Base-by-base conservation (phyloP, 139 green algal genomes). In the Chlamydomonas incerta region DNA sequence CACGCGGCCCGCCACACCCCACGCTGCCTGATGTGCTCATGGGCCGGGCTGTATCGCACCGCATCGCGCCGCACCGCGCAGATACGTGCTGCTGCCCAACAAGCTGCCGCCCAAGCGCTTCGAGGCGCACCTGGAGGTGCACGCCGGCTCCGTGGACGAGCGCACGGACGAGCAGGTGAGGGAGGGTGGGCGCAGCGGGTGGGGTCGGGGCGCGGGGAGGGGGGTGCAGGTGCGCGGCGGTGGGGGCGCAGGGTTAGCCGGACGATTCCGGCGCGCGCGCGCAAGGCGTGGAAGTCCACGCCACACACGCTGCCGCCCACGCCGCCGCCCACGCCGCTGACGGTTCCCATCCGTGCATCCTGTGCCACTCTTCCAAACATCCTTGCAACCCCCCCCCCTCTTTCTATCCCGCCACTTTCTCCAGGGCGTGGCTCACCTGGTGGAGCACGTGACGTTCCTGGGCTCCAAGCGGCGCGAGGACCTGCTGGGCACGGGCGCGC, bases 381-480 rank as follows among this genome's bases (percentile, higher is more conserved):
- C n/a, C n/a, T n/a, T n/a, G n/a, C 41, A 50, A 50, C 41, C 41
- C 8, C 41, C 41, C 6, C 41, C 8, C 6, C 41, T 50, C 41
- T 8, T 50, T 5, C 41, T 50, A n/a, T n/a, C n/a, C n/a, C n/a
- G n/a, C n/a, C n/a, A n/a, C 46, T 0, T 10, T n/a, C 20, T 31
- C 0, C 96, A 99, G 92, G 98, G 98, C 62, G 90, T 99, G 41
- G 98, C 98, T 14, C 98, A 99, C 87, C 84, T 99, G 62, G 98
- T 99, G 69, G 98, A 99, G 94, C 98, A 99, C 89, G 98, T 99
- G 34, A 99, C 98, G 21, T 99, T 99, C 88, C 90, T 99, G 57
- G 98, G 98, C 77, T 95, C 86, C 80, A 94, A 94, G 80, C 96
- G 96, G 90, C 92, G 97, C 21, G 97, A 99, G 89, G 88, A 85